Base-by-base conservation (phyloP, 352 stramenopile genomes). In the Phytophthora tubulina region DNA sequence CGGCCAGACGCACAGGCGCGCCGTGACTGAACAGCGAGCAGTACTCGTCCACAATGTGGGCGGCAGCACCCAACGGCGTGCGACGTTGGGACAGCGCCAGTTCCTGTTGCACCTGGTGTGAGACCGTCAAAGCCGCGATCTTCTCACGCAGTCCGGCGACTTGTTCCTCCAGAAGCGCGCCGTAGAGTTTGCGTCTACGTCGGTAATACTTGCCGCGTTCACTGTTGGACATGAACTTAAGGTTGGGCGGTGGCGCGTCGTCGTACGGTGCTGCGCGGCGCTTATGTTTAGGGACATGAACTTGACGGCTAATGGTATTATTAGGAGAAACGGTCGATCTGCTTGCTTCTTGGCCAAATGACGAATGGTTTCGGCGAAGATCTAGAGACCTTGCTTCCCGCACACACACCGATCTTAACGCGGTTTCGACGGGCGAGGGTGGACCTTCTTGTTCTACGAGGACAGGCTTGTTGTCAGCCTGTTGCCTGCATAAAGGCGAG, bases 171-270 rank as follows among this genome's bases (percentile, higher is more conserved):
- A 91, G 62, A 5, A 78, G 53, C 32, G 70, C 67, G 6, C 79
- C 65, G 67, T 89, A 90, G 52, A 74, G 58, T 59, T 89, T 87
- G 33, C 81, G 73, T 48, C 76, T 72, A 31, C 72, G 78, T 41
- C 84, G 84, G 62, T 91, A 91, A 30, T 88, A 84, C 67, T 91
- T 91, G 17, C 80, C 79, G 4, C 83, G 81, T 55, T 91, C 83
- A 61, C 83, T 91, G 61, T 88, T 90, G 58, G 62, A 79, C 82
- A 90, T 90, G 61, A 70, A 45, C 63, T 82, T 82, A 44, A 86
- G 59, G 59, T 79, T 68, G 46, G 75, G 53, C 39, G 68, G 68
- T 1, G 62, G 42, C 3, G 46, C 1, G 3, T 63, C 55, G 4
- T 55, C 30, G 32, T 55, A 66, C 36, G 46, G 51, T 0, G 51